phyloP scores from a whole-genome alignment of 2,329 filamentous ascomycete genomes.

The Monilinia polystroma region DNA sequence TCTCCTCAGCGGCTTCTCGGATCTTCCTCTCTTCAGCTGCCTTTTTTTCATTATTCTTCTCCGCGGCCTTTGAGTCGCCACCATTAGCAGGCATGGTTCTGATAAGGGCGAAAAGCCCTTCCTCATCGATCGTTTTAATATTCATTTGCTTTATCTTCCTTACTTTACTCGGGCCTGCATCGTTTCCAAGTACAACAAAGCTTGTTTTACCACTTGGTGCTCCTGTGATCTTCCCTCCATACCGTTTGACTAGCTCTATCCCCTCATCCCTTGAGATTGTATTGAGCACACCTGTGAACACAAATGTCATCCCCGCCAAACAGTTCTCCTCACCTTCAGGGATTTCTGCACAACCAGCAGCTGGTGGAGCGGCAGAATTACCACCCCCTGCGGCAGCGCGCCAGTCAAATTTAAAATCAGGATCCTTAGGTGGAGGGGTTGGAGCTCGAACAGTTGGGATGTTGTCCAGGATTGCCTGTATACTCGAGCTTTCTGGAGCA shows the following conservation, averaged over 20 bases:
- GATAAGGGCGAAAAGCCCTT: conserved; percentile 87
- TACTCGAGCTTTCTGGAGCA: conserved; percentile 64
- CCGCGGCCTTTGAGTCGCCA: conserved; percentile 82
- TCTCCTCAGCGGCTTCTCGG: conserved; percentile 74
- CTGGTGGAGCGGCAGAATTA: conserved; percentile 62
- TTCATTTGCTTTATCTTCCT: conserved; percentile 76
- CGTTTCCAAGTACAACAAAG: conserved; percentile 86
- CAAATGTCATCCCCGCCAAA: conserved; percentile 83
- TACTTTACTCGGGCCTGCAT: conserved; percentile 92
- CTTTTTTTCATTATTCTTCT: conserved; percentile 80
- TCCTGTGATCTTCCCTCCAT: conserved; percentile 85
- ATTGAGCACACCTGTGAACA: conserved; percentile 88
- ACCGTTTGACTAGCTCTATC: conserved; percentile 82
- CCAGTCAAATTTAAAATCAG: conserved; percentile 77
- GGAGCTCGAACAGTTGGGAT: conserved; percentile 82
- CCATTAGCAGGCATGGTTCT: conserved; percentile 77
- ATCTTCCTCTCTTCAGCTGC: conserved; percentile 82
- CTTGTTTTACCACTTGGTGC: conserved; percentile 90
- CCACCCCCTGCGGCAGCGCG: conserved; percentile 59
- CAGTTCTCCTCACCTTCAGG: conserved; percentile 87
- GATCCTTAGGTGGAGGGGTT: conserved; percentile 73
- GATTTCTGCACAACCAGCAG: conserved; percentile 65
- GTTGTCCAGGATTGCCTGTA: conserved; percentile 83
- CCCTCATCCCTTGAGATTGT: conserved; percentile 81
- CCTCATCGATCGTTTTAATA: conserved; percentile 91